Base-by-base conservation (phyloP, 2,329 filamentous ascomycete genomes). In the Plectosphaerella cucumerina region DNA sequence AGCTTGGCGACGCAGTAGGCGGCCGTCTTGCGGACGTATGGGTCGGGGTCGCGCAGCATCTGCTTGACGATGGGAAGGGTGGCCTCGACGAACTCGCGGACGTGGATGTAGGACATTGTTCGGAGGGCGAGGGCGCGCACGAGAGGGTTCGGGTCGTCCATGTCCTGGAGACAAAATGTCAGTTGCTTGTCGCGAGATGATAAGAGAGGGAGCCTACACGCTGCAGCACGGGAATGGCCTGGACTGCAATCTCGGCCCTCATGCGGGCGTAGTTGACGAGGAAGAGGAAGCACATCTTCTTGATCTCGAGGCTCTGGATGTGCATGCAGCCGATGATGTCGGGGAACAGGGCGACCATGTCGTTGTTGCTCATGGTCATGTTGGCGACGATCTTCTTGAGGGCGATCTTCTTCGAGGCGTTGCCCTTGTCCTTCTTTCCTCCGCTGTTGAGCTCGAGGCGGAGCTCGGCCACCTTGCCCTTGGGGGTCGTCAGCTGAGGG, bases 291-390 rank as follows among this genome's bases (percentile, higher is more conserved):
- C 94, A 97, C 94, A 99, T 99, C 80, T 99, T 99, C 82, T 99
- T 99, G 73, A 99, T 97, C 72, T 99, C 94, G 68, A 99, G 75
- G 62, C 89, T 96, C 48, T 86, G 87, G 56, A 99, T 89, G 61
- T 89, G 85, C 94, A 99, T 99, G 77, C 93, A 97, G 56, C 79
- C 85, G 60, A 99, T 89, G 53, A 99, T 88, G 66, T 99, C 94
- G 17, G 93, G 91, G 62, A 99, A 99, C 48, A 99, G 77, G 37
- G 90, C 91, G 50, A 97, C 88, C 94, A 99, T 99, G 70, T 99
- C 94, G 66, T 97, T 99, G 74, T 99, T 99, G 82, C 93, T 97
- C 94, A 99, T 99, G 58, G 94, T 99, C 94, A 99, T 99, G 69
- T 99, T 99, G 68, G 94, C 94, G 62, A 99, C 94, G 60, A 99